These are phyloP conservation scores for Ophiobolus disseminans DNA, from an alignment of 2,329 filamentous ascomycete species.

Conservation along the genomic window DNA sequence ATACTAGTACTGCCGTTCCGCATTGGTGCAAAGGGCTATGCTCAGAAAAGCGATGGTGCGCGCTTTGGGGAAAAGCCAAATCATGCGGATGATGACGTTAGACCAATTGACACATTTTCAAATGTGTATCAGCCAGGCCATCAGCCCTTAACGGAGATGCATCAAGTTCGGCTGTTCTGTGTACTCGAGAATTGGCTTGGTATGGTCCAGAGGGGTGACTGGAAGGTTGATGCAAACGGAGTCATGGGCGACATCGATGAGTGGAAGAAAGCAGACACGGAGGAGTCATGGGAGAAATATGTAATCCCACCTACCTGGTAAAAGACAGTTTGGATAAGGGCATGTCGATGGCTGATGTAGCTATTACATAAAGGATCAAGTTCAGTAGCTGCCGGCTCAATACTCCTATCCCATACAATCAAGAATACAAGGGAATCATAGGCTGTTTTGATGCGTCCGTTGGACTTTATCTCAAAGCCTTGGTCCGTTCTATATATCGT, in stretches of 20 bases:
- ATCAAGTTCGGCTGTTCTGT: slow-evolving; percentile 12
- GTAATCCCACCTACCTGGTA: slow-evolving; percentile 10
- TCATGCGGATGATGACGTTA: not conserved
- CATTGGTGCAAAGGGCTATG: slow-evolving; percentile 24
- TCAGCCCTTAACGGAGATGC: slow-evolving; percentile 17
- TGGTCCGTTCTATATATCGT: too few relatives aligned
- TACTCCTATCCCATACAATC: too few relatives aligned
- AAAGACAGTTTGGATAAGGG: too few relatives aligned
- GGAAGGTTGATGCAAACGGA: slow-evolving; percentile 23
- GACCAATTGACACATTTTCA: slow-evolving; percentile 6
- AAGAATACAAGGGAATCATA: too few relatives aligned
- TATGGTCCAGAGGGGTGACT: slow-evolving; percentile 30
- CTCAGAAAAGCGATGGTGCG: slow-evolving; percentile 21
- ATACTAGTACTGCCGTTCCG: slow-evolving; percentile 22
- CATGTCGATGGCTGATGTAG: too few relatives aligned
- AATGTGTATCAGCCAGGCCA: slow-evolving; percentile 22
- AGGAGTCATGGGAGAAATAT: slow-evolving; percentile 19
- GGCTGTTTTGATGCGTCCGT: too few relatives aligned
- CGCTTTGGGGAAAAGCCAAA: slow-evolving; percentile 12
- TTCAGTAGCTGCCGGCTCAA: too few relatives aligned
- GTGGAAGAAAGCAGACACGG: slow-evolving; percentile 26
- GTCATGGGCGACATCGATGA: slow-evolving; percentile 25
- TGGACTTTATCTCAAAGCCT: too few relatives aligned
- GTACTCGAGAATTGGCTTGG: slow-evolving; percentile 23
- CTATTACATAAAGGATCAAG: too few relatives aligned